phyloP scores from a whole-genome alignment of 2,329 filamentous ascomycete genomes.

The Penicillium sp. region DNA sequence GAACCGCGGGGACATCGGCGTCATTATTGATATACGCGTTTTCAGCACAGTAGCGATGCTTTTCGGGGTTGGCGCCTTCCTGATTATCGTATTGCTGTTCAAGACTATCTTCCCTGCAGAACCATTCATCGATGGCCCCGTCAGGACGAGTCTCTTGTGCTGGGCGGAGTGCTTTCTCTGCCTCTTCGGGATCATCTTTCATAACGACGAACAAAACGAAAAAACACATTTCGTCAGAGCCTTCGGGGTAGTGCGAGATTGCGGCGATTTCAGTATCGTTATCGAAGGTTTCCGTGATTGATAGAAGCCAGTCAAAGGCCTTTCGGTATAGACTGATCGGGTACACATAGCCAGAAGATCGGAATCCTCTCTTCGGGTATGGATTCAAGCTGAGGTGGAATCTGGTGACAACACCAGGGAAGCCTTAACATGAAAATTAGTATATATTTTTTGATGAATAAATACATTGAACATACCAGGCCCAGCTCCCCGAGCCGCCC shows the following conservation, averaged over 20 bases:
- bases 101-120: constrained; percentile 35
- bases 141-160: constrained; percentile 37
- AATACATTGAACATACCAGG: constrained; percentile 32
- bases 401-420: constrained; percentile 54
- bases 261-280: constrained; percentile 28
- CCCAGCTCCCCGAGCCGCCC: constrained; percentile 52
- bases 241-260: constrained; percentile 33
- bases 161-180: constrained; percentile 12
- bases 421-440: constrained; percentile 24
- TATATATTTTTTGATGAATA: not conserved
- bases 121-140: constrained; percentile 38
- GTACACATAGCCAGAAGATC: constrained; percentile 48
- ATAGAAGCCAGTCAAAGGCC: constrained; percentile 51
- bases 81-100: constrained; percentile 44
- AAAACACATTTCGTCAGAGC: constrained; percentile 29
- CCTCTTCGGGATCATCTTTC: constrained; percentile 13
- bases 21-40: constrained; percentile 54
- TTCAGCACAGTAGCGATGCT: constrained; percentile 52
- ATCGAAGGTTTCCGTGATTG: constrained; percentile 12
- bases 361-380: constrained; percentile 24
- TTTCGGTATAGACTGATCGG: constrained; percentile 46
- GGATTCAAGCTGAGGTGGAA: constrained; percentile 49
- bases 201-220: constrained; percentile 20
- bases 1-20: constrained; percentile 45
- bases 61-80: constrained; percentile 48